These are phyloP conservation scores for Candida fluviatilis DNA, from an alignment of 805 yeast genomes.

Conservation along the genomic window DNA sequence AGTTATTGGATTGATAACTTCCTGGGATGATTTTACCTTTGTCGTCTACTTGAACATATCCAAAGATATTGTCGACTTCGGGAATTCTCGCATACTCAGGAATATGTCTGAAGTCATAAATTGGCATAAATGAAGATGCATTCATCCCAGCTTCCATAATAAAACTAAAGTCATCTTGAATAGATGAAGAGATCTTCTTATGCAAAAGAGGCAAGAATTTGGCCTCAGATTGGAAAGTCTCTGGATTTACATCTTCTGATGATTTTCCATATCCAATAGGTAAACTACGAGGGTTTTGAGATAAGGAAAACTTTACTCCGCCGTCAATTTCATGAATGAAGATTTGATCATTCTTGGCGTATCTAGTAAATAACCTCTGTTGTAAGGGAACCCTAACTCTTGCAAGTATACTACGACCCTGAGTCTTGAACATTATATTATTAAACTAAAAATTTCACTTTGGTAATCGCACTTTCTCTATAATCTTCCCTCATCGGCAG, in stretches of 20 bases:
- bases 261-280: slow-evolving; percentile 17
- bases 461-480: slow-evolving; percentile 1
- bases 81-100: slow-evolving; percentile 67
- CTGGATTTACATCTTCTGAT: slow-evolving; percentile 12
- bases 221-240: slow-evolving; percentile 21
- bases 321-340: slow-evolving; percentile 13
- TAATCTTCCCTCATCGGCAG: no score
- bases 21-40: slow-evolving; percentile 51
- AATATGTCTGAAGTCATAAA: slow-evolving; percentile 63
- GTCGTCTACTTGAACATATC: slow-evolving; percentile 58
- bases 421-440: neutral
- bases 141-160: slow-evolving; percentile 53
- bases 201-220: slow-evolving; percentile 27
- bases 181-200: slow-evolving; percentile 15
- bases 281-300: slow-evolving; percentile 16
- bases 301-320: slow-evolving; percentile 14
- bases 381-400: neutral
- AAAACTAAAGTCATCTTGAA: slow-evolving; percentile 47
- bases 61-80: slow-evolving; percentile 65
- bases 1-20: slow-evolving; percentile 53
- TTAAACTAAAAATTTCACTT: neutral
- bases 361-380: slow-evolving; percentile 7
- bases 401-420: neutral
- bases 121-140: slow-evolving; percentile 56
- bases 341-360: slow-evolving; percentile 15